phyloP scores from a whole-genome alignment of 768 basidiomycete species.

The Cantharellus anzutake region DNA sequence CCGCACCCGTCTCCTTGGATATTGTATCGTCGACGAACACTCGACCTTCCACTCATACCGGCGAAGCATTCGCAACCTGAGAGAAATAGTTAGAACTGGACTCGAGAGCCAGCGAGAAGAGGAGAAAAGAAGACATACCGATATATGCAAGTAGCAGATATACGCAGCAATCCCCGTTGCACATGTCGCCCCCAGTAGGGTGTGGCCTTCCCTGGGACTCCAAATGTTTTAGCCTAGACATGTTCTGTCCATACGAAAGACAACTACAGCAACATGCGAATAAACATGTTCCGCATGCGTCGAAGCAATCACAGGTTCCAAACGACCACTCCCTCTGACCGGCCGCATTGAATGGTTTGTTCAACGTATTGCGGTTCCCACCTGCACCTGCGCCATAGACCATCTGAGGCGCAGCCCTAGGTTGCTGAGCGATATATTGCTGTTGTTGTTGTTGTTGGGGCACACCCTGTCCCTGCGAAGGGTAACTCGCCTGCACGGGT shows the following conservation, averaged over 20 bases:
- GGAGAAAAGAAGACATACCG: not conserved
- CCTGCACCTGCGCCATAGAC: constrained; percentile 3
- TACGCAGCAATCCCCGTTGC: not conserved
- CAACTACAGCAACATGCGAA: constrained; percentile 25
- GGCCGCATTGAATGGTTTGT: constrained; percentile 12
- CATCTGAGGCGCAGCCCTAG: constrained; percentile 8
- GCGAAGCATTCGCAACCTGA: constrained; percentile 9
- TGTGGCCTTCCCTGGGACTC: constrained; percentile 20
- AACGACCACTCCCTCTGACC: constrained; percentile 20
- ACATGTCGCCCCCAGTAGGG: constrained; percentile 18
- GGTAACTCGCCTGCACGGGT: no score
- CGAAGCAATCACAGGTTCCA: constrained; percentile 14
- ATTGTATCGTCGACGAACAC: constrained; percentile 1
- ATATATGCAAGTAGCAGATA: not conserved
- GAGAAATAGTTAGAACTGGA: constrained; percentile 5
- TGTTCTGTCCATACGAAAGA: constrained; percentile 23
- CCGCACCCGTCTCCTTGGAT: not conserved
- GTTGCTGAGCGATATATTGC: constrained; percentile 3
- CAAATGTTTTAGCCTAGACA: constrained; percentile 24
- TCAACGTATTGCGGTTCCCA: constrained; percentile 15
- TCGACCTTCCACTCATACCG: not conserved
- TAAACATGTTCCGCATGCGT: constrained; percentile 14
- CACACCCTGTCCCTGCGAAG: no score
- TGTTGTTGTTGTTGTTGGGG: no score
- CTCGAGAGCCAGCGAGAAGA: not conserved